Percentiles rank a stretch among this genome's conserved stretches.
phyloP scores from a whole-genome alignment of 805 yeast species.

The Kodamaea laetipori region DNA sequence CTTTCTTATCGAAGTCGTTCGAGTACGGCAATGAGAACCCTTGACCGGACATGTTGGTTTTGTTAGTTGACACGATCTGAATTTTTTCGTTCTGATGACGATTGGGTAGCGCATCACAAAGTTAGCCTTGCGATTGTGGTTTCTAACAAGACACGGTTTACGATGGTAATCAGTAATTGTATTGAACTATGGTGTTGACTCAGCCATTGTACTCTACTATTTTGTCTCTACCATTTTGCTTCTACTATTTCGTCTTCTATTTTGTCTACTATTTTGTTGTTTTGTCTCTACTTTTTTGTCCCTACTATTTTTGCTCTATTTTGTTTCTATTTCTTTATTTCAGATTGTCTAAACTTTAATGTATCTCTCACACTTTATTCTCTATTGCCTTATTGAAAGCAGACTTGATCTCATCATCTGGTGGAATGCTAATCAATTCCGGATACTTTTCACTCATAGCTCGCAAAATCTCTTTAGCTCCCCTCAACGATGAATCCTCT shows the following conservation, averaged over 20 bases:
- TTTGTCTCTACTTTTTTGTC: too few relatives aligned
- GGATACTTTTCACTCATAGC: constrained; percentile 39
- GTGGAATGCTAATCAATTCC: constrained; percentile 25
- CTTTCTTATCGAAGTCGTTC: constrained; percentile 13
- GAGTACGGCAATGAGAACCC: constrained; percentile 28
- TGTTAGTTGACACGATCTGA: constrained; percentile 5
- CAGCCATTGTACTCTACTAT: too few relatives aligned
- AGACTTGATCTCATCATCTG: constrained; percentile 38
- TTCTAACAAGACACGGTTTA: too few relatives aligned
- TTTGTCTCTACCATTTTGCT: too few relatives aligned
- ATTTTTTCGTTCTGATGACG: constrained; percentile 1
- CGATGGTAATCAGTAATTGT: too few relatives aligned
- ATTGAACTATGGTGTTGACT: too few relatives aligned
- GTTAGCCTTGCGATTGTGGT: too few relatives aligned
- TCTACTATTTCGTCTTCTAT: too few relatives aligned
- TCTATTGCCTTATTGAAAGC: constrained; percentile 55
- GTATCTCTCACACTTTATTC: constrained; percentile 44
- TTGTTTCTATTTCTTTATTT: too few relatives aligned
- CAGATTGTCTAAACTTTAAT: too few relatives aligned
- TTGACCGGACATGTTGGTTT: constrained; percentile 12
- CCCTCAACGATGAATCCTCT: constrained; percentile 16
- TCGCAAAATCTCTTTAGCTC: not conserved
- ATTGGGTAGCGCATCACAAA: constrained; percentile 3
- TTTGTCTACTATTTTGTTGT: too few relatives aligned
- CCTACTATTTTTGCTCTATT: too few relatives aligned